These are phyloP conservation scores for Debaryomycetaceae sp. DNA, from an alignment of 1,139 yeast species.

Conservation along the genomic window DNA sequence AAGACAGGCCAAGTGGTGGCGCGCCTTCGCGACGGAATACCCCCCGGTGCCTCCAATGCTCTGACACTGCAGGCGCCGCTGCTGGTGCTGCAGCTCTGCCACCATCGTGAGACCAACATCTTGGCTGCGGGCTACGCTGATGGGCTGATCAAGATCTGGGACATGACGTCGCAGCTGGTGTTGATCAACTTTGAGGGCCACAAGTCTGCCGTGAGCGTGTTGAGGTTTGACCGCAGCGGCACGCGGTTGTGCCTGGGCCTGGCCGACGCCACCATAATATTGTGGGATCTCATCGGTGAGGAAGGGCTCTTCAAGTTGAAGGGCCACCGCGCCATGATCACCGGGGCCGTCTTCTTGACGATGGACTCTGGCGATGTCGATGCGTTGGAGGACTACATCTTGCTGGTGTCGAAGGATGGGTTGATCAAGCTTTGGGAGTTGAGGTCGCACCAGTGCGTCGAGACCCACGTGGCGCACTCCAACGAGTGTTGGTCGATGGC, in stretches of 20 bases:
- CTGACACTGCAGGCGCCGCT: constrained; percentile 57
- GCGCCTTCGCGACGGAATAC: constrained; percentile 59
- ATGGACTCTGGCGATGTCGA: constrained; percentile 37
- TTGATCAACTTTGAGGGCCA: constrained; percentile 85
- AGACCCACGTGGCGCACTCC: constrained; percentile 89
- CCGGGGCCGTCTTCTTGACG: constrained; percentile 56
- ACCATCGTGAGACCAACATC: constrained; percentile 59
- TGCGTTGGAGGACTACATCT: constrained; percentile 62
- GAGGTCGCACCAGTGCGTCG: constrained; percentile 83
- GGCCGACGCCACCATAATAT: constrained; percentile 72
- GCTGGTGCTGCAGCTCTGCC: constrained; percentile 57
- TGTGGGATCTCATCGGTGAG: constrained; percentile 96
- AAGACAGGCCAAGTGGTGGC: constrained; percentile 76
- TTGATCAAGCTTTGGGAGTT: constrained; percentile 90
- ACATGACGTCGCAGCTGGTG: constrained; percentile 70
- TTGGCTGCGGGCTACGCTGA: constrained; percentile 87
- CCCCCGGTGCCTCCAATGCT: constrained; percentile 71
- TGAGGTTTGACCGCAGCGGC: constrained; percentile 74
- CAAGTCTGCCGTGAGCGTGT: constrained; percentile 63
- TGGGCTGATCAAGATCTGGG: constrained; percentile 93
- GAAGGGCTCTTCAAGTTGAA: constrained; percentile 80
- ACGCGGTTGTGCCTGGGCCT: constrained; percentile 86
- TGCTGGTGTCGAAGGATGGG: constrained; percentile 86
- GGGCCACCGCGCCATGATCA: constrained; percentile 87
- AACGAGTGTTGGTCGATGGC: constrained; percentile 91